These are phyloP conservation scores for Aspergillus versicolor DNA, from an alignment of 2,329 filamentous ascomycete species.

Conservation along the genomic window DNA sequence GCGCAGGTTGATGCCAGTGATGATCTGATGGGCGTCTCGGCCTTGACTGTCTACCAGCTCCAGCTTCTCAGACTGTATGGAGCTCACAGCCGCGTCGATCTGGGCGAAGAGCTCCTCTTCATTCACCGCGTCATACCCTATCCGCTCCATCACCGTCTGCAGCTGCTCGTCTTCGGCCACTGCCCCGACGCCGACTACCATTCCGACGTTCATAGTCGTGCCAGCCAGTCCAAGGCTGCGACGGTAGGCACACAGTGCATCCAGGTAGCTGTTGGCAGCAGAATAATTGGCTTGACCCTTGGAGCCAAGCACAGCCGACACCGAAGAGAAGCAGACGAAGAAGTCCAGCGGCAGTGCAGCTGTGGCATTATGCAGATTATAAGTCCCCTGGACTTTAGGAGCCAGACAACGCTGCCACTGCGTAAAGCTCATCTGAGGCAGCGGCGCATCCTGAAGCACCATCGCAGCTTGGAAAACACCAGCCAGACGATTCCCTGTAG, in stretches of 20 bases:
- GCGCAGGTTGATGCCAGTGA: too few species aligned
- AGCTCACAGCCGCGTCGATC: too few species aligned
- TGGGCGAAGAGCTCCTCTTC: neutral
- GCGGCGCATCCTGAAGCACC: neutral
- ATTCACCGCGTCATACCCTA: neutral
- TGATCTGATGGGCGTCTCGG: too few species aligned
- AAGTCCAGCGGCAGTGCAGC: neutral
- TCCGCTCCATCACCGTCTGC: neutral
- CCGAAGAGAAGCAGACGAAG: neutral
- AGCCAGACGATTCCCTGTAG: neutral
- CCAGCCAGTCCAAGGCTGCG: neutral
- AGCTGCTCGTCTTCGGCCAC: neutral
- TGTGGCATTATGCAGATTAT: neutral
- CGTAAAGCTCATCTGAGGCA: neutral
- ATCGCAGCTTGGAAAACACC: neutral
- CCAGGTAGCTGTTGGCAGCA: neutral
- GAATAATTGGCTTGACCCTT: neutral
- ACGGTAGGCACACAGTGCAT: neutral
- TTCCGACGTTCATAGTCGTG: neutral
- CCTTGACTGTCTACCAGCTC: too few species aligned
- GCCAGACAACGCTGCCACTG: neutral
- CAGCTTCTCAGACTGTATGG: too few species aligned
- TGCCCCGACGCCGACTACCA: neutral
- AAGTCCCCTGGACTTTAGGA: neutral
- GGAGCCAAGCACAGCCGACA: neutral